phyloP scores from a whole-genome alignment of 2,329 filamentous ascomycete species.

The Berkeleyomyces rouxiae region DNA sequence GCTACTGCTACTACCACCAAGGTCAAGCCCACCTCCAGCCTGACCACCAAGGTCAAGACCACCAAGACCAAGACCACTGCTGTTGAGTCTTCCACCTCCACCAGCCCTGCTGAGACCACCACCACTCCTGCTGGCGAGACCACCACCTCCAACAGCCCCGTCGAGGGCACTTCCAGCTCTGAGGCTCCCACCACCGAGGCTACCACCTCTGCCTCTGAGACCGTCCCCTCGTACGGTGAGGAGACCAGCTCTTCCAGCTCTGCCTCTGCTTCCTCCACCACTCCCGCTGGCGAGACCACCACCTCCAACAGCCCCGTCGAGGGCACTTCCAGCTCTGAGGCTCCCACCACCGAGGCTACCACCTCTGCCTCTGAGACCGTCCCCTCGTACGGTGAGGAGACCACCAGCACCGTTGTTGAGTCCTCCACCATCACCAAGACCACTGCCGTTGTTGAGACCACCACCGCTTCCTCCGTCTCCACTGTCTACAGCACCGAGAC shows the following conservation, averaged over 20 bases:
- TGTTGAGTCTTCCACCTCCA: conserved; percentile 14
- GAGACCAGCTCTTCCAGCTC: no score
- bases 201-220: no score
- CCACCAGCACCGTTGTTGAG: conserved; percentile 16
- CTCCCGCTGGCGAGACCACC: conserved; percentile 2
- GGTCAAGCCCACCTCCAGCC: conserved; percentile 15
- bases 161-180: conserved; percentile 13
- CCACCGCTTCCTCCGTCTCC: conserved; percentile 6
- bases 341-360: conserved; percentile 16
- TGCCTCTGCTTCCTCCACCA: no score
- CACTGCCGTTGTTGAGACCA: conserved; percentile 11
- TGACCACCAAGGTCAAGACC: conserved; percentile 12
- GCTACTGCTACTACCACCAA: conserved; percentile 14
- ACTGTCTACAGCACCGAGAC: conserved; percentile 10
- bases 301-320: conserved; percentile 7
- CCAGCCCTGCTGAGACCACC: conserved; percentile 14
- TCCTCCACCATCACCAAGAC: conserved; percentile 19
- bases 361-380: not conserved
- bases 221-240: no score
- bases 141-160: conserved; percentile 9
- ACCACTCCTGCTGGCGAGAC: not conserved
- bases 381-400: not conserved
- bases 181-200: conserved; percentile 16
- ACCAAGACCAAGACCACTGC: not conserved
- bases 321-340: conserved; percentile 14